phyloP scores from a whole-genome alignment of 2,329 filamentous ascomycete genomes.

The Leptoxyphium fumago region DNA sequence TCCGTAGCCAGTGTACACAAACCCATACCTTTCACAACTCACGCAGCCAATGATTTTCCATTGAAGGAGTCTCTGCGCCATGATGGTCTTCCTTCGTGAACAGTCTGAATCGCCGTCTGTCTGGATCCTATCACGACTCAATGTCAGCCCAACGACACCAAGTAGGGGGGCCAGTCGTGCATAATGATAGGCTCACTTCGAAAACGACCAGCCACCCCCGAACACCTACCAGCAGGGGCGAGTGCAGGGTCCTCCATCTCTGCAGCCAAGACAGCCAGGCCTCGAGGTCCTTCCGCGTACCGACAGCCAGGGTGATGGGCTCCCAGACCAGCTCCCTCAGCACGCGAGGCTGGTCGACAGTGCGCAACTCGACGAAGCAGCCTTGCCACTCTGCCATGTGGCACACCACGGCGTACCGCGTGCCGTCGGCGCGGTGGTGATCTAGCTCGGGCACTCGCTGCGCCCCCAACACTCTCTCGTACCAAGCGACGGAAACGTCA shows the following conservation, averaged over 20 bases:
- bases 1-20: too few relatives aligned
- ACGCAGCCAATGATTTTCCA: slow-evolving; percentile 1
- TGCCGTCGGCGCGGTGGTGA: neutral
- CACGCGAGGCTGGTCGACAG: neutral
- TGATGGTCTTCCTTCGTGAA: slow-evolving; percentile 2
- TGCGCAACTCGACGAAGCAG: slow-evolving; percentile 1
- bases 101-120: slow-evolving; percentile 1
- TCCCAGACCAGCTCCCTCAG: slow-evolving; percentile 3
- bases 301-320: slow-evolving; percentile 1
- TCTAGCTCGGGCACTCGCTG: slow-evolving; percentile 3
- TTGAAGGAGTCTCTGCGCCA: slow-evolving; percentile 2
- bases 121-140: neutral
- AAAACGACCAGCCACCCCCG: slow-evolving; percentile 3
- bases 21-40: neutral
- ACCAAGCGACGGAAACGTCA: slow-evolving; percentile 5
- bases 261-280: slow-evolving; percentile 1
- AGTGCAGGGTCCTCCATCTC: slow-evolving; percentile 2
- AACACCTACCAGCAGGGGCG: slow-evolving; percentile 1
- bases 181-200: neutral
- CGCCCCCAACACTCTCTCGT: slow-evolving; percentile 5
- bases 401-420: slow-evolving; percentile 1
- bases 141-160: neutral
- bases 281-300: neutral
- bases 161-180: too few relatives aligned
- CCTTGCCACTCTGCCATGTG: slow-evolving; percentile 3